A percentile compares a stretch with the other conserved stretches of the same genome.
These are phyloP conservation scores for Vitis hybrid DNA, from an alignment of 177 flowering plant species.

Conservation along the genomic window DNA sequence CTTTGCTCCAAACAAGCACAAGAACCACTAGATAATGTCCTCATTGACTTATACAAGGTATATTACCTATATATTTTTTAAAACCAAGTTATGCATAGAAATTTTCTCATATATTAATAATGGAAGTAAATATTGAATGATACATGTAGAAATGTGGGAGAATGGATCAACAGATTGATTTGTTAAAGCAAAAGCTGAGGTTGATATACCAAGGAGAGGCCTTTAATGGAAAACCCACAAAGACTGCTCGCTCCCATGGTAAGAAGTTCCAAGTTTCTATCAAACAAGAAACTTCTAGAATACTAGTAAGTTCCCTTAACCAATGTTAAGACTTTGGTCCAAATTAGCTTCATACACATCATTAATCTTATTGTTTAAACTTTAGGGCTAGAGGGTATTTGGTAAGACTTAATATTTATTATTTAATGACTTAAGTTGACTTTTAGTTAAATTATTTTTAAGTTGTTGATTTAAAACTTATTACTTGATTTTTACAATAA, in stretches of 20 bases:
- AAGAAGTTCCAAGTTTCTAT: conserved; percentile 73
- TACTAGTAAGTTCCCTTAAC: conserved; percentile 34
- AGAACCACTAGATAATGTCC: conserved; percentile 64
- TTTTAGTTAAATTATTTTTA: too few species aligned
- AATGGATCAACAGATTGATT: conserved; percentile 57
- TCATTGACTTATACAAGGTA: conserved; percentile 70
- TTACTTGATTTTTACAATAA: too few species aligned
- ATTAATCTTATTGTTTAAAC: too few species aligned
- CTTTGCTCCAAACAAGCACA: conserved; percentile 61
- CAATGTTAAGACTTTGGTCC: background rate
- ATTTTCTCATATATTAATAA: too few species aligned
- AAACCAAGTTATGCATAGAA: too few species aligned
- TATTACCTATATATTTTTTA: background rate
- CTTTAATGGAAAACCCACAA: conserved; percentile 67
- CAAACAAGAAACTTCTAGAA: conserved; percentile 61
- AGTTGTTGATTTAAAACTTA: too few species aligned
- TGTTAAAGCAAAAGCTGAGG: conserved; percentile 59
- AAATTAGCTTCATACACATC: background rate
- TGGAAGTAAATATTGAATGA: background rate
- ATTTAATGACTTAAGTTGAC: too few species aligned
- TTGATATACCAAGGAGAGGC: conserved; percentile 61
- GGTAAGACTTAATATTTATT: too few species aligned
- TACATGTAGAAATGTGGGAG: conserved; percentile 61
- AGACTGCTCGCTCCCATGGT: conserved; percentile 73
- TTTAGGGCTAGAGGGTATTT: too few species aligned